phyloP scores from a whole-genome alignment of 495 filamentous ascomycete genomes.

The Pyrenopolyporus hunteri region DNA sequence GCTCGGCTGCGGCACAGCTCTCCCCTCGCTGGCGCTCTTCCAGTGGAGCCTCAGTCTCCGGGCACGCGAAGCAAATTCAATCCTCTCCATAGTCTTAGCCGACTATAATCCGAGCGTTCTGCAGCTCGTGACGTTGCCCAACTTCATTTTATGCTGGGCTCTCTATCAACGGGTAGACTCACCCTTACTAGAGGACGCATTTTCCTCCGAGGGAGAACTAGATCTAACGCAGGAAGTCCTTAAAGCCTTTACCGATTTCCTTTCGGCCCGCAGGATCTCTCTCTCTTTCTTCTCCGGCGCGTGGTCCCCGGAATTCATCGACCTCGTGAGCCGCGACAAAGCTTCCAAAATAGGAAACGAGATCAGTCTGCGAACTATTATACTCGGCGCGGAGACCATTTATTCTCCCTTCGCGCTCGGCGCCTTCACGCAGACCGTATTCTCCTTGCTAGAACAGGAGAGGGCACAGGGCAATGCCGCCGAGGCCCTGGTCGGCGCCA shows the following conservation, averaged over 20 bases:
- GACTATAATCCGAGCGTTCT: slow-evolving; percentile 92
- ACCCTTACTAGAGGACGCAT: slow-evolving; percentile 46
- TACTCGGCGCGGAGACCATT: slow-evolving; percentile 93
- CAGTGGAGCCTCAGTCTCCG: slow-evolving; percentile 62
- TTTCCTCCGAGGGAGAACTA: slow-evolving; percentile 68
- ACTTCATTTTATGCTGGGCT: slow-evolving; percentile 85
- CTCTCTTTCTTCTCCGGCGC: slow-evolving; percentile 81
- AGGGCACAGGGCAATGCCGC: slow-evolving; percentile 49
- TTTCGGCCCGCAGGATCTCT: slow-evolving; percentile 61
- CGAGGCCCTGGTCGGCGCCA: slow-evolving; percentile 83
- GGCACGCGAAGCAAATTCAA: slow-evolving; percentile 34
- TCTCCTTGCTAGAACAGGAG: slow-evolving; percentile 65
- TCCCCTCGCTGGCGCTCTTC: slow-evolving; percentile 81
- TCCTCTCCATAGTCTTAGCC: slow-evolving; percentile 71
- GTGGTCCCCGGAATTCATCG: slow-evolving; percentile 75
- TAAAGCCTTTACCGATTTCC: slow-evolving; percentile 62
- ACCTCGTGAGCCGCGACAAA: slow-evolving; percentile 53
- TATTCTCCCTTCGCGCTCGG: slow-evolving; percentile 80
- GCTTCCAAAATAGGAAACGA: slow-evolving; percentile 4
- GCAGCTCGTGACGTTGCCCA: slow-evolving; percentile 85
- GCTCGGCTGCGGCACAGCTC: slow-evolving; percentile 89
- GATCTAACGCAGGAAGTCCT: slow-evolving; percentile 72
- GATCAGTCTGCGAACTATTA: slow-evolving; percentile 48
- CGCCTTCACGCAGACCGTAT: slow-evolving; percentile 75
- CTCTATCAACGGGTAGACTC: slow-evolving; percentile 43